Conservation (phyloP, 2,329 filamentous ascomycete genomes). For the Phialocephala sp. region DNA sequence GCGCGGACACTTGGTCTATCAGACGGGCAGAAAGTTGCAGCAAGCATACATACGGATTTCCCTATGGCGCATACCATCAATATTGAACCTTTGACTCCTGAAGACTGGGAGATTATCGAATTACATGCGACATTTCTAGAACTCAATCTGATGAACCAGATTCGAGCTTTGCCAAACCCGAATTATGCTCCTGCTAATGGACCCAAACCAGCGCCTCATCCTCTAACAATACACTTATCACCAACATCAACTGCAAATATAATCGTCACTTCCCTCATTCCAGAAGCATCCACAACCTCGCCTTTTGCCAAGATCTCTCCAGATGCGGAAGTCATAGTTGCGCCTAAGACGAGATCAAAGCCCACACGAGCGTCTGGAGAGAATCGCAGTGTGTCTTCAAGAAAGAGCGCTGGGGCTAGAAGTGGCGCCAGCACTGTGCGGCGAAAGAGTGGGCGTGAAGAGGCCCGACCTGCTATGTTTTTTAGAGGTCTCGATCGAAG, state of each 20-base stretch:
- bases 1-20: slow-evolving; percentile 76
- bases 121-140: slow-evolving; percentile 95
- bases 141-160: slow-evolving; percentile 89
- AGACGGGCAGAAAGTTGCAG: slow-evolving; percentile 80
- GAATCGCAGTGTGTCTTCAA: slow-evolving; percentile 80
- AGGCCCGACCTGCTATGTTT: slow-evolving; percentile 72
- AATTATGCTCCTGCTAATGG: slow-evolving; percentile 60
- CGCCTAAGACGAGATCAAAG: slow-evolving; percentile 85
- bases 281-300: slow-evolving; percentile 67
- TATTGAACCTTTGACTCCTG: slow-evolving; percentile 92
- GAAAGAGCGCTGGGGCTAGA: slow-evolving; percentile 75
- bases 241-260: slow-evolving; percentile 96
- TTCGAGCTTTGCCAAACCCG: slow-evolving; percentile 91
- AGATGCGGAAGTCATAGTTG: slow-evolving; percentile 96
- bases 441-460: slow-evolving; percentile 65
- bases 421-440: slow-evolving; percentile 76
- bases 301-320: slow-evolving; percentile 92
- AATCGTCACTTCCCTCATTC: slow-evolving; percentile 81
- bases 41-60: slow-evolving; percentile 82
- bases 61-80: slow-evolving; percentile 92
- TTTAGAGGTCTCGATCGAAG: slow-evolving; percentile 78
- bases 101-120: slow-evolving; percentile 99
- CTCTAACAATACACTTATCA: slow-evolving; percentile 89
- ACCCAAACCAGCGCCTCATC: slow-evolving; percentile 66
- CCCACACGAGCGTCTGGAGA: slow-evolving; percentile 70